Evolutionary conservation across 495 filamentous ascomycete species (phyloP).

Genomic region (Aspergillus ostianus): DNA sequence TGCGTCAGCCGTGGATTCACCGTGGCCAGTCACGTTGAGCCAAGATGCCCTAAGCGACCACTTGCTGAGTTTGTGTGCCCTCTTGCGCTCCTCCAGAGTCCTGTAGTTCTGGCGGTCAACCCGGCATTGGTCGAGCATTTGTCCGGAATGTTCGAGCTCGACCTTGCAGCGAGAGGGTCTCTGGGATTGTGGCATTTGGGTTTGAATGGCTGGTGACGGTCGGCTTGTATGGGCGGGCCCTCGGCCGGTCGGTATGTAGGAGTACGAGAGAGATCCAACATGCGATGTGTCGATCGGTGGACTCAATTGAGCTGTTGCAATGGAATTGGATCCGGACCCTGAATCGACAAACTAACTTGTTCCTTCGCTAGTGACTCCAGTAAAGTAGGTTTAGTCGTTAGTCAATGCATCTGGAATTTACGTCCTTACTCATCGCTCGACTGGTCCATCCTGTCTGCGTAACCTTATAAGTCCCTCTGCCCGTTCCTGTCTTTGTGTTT

Average conservation of each 20-base stretch:
- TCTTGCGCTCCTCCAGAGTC: no score
- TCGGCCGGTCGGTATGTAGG: neutral
- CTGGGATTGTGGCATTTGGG: no score
- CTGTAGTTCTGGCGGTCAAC: neutral
- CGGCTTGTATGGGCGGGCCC: neutral
- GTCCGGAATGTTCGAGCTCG: no score
- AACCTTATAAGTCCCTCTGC: neutral
- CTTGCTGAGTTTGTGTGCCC: no score
- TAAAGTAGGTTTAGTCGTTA: neutral
- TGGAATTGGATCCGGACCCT: no score
- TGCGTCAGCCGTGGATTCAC: neutral
- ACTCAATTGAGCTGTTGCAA: no score
- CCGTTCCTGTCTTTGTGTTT: neutral
- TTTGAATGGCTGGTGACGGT: no score
- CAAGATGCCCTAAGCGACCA: neutral
- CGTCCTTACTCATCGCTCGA: neutral
- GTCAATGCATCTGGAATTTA: neutral
- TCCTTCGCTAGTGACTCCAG: no score
- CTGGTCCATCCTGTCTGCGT: neutral
- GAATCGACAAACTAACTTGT: no score
- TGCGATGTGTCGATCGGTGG: neutral
- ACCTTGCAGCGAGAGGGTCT: no score
- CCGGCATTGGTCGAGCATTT: neutral
- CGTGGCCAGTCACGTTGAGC: neutral
- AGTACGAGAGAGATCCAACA: neutral